Conservation (phyloP, 1,139 yeast species). For the Eremothecium sinecaudum region DNA sequence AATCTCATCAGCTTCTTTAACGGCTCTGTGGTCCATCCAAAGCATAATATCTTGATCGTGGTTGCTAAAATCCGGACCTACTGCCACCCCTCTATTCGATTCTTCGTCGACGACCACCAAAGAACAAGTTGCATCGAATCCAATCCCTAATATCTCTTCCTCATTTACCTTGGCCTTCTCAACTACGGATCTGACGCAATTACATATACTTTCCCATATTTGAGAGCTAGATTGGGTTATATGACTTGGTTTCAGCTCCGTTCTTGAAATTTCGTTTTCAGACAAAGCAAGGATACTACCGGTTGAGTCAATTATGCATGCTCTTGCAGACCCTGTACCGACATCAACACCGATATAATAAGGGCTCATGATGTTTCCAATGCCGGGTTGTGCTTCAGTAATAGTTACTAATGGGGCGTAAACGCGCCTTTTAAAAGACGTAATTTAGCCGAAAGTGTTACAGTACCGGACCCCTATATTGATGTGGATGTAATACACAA, state of each 20-base stretch:
- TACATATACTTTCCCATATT: slow-evolving; percentile 84
- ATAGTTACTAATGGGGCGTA: no score
- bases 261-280: slow-evolving; percentile 69
- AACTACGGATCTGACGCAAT: slow-evolving; percentile 65
- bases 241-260: slow-evolving; percentile 59
- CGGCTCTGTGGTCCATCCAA: slow-evolving; percentile 99
- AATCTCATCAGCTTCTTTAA: slow-evolving; percentile 70
- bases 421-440: no score
- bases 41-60: slow-evolving; percentile 70
- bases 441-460: no score
- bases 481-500: no score
- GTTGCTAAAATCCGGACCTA: slow-evolving; percentile 82
- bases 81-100: slow-evolving; percentile 66
- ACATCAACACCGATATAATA: slow-evolving; percentile 91
- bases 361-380: slow-evolving; percentile 18
- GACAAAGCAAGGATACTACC: slow-evolving; percentile 79
- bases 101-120: slow-evolving; percentile 66
- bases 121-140: slow-evolving; percentile 96
- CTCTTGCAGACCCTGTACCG: slow-evolving; percentile 95
- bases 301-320: slow-evolving; percentile 73
- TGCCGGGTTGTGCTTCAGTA: neutral
- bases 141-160: slow-evolving; percentile 65
- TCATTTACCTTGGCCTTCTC: slow-evolving; percentile 68
- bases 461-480: no score
- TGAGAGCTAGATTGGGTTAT: slow-evolving; percentile 86